Evolutionary conservation across 1,284 basidiomycete genomes (phyloP).

Genomic region (Coniferiporia weirii): DNA sequence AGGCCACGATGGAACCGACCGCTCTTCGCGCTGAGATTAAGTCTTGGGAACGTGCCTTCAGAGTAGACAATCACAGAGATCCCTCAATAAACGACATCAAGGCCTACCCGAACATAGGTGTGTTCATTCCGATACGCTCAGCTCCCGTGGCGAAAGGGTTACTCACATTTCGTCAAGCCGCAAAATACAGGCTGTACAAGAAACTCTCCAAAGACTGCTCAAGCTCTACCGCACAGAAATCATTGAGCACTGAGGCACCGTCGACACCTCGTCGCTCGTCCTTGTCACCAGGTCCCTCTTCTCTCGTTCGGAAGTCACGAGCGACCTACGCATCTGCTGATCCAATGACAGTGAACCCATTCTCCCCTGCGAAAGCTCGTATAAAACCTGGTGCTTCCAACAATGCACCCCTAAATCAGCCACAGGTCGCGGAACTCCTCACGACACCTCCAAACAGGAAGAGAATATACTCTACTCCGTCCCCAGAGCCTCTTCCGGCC

Average conservation of each 20-base stretch:
- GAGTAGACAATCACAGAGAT: conserved; percentile 49
- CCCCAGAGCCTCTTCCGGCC: conserved; percentile 35
- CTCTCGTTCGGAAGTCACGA: conserved; percentile 43
- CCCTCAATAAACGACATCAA: conserved; percentile 80
- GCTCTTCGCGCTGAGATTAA: conserved; percentile 73
- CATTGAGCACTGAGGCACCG: conserved; percentile 19
- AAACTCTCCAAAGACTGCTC: conserved; percentile 53
- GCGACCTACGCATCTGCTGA: conserved; percentile 45
- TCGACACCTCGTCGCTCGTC: conserved; percentile 29
- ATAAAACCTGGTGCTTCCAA: conserved; percentile 22
- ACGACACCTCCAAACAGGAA: conserved; percentile 51
- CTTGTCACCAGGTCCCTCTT: conserved; percentile 31
- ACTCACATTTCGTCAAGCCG: conserved; percentile 43
- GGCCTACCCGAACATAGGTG: conserved; percentile 66
- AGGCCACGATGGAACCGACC: conserved; percentile 37
- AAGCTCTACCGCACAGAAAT: conserved; percentile 4
- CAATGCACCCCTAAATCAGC: not conserved
- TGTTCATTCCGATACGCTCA: conserved; percentile 19
- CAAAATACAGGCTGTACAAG: conserved; percentile 82
- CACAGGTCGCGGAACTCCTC: conserved; percentile 34
- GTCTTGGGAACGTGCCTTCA: conserved; percentile 77
- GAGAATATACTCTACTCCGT: conserved; percentile 30
- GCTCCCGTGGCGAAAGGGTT: conserved; percentile 10
- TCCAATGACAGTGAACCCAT: conserved; percentile 60
- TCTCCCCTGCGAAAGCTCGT: conserved; percentile 64